phyloP scores from a whole-genome alignment of 768 basidiomycete genomes.

The Boletus pseudopeckii region DNA sequence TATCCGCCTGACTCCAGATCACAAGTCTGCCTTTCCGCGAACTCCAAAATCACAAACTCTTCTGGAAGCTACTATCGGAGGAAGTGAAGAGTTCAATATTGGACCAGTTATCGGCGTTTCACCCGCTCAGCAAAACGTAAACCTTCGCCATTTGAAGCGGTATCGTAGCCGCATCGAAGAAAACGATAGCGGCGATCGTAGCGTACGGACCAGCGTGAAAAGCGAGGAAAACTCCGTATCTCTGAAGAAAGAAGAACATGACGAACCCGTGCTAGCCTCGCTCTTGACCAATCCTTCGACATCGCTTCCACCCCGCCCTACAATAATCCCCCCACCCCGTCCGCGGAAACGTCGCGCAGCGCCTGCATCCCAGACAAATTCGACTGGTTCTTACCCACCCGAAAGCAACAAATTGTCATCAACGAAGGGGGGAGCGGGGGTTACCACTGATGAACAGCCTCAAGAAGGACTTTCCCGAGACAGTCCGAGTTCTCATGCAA shows the following conservation, averaged over 20 bases:
- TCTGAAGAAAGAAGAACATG: constrained; percentile 18
- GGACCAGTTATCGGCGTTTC: constrained; percentile 21
- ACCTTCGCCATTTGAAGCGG: constrained; percentile 31
- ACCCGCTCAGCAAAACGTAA: constrained; percentile 26
- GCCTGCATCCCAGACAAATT: not conserved
- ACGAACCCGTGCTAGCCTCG: not conserved
- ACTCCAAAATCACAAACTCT: constrained; percentile 26
- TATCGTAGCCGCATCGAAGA: constrained; percentile 25
- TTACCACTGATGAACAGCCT: not conserved
- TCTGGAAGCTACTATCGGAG: constrained; percentile 6
- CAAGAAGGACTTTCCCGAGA: not conserved
- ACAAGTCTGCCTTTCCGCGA: constrained; percentile 11
- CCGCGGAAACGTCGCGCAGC: constrained; percentile 10
- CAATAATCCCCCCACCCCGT: constrained; percentile 26
- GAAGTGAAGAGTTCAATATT: constrained; percentile 20
- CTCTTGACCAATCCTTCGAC: not conserved
- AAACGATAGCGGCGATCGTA: constrained; percentile 28
- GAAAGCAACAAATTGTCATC: not conserved
- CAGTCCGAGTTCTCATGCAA: constrained; percentile 5
- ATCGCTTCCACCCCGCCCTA: constrained; percentile 16
- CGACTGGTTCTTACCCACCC: not conserved
- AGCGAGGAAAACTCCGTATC: constrained; percentile 12
- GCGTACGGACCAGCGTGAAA: constrained; percentile 23
- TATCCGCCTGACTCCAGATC: constrained; percentile 3
- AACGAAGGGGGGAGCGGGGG: not conserved